phyloP scores from a whole-genome alignment of 345 rosid species.

The Cardamine chenopodiifolia region DNA sequence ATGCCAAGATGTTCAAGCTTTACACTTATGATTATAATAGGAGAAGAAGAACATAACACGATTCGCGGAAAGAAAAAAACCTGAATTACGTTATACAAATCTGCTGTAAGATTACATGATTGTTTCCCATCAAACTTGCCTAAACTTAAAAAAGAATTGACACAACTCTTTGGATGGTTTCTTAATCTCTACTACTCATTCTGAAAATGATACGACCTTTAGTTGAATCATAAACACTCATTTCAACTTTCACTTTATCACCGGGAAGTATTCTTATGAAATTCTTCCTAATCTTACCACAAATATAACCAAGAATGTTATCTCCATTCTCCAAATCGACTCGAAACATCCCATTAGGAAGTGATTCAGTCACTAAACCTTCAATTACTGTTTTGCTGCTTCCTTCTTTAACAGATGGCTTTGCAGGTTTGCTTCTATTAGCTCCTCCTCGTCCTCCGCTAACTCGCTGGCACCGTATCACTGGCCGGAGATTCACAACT shows the following conservation, averaged over 20 bases:
- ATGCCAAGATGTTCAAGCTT: neutral
- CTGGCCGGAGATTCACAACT: slow-evolving; percentile 14
- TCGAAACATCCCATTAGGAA: slow-evolving; percentile 67
- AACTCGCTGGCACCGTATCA: slow-evolving; percentile 45
- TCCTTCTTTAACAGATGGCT: slow-evolving; percentile 41
- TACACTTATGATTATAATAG: neutral
- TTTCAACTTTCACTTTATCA: slow-evolving; percentile 81
- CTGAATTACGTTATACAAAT: slow-evolving; percentile 8
- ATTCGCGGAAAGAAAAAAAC: neutral
- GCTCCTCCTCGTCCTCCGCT: slow-evolving; percentile 44
- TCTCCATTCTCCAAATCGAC: slow-evolving; percentile 60
- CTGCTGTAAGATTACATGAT: slow-evolving; percentile 27
- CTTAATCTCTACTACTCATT: slow-evolving; percentile 48
- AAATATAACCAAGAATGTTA: slow-evolving; percentile 77
- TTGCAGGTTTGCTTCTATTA: slow-evolving; percentile 41
- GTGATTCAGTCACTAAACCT: slow-evolving; percentile 51
- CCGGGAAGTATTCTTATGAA: slow-evolving; percentile 84
- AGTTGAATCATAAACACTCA: slow-evolving; percentile 80
- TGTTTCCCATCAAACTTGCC: slow-evolving; percentile 23
- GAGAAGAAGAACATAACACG: neutral
- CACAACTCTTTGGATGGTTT: neutral
- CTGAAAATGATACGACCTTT: slow-evolving; percentile 77
- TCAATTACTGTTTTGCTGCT: slow-evolving; percentile 49
- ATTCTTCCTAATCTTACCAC: slow-evolving; percentile 90
- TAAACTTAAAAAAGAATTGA: slow-evolving; percentile 7